These are phyloP conservation scores for Triticum timopheevii DNA, from an alignment of 176 grass and related monocot species.

Conservation along the genomic window DNA sequence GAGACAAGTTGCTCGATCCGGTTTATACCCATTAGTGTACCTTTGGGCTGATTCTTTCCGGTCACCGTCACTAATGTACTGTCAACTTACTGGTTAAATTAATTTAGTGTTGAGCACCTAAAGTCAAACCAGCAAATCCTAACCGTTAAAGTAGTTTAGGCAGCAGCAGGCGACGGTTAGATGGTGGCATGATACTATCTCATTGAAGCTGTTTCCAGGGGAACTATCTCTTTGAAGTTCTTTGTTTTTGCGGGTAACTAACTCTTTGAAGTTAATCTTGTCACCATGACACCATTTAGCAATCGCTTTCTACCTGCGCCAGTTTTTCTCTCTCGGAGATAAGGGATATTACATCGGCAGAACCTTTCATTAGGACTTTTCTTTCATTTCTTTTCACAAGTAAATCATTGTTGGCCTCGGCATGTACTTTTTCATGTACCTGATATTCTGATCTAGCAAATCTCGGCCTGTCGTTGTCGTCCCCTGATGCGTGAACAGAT, in stretches of 20 bases:
- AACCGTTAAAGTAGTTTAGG: background rate
- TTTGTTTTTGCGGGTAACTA: too few species aligned
- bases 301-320: background rate
- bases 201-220: background rate
- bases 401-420: background rate
- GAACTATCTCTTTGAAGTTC: too few species aligned
- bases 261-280: background rate
- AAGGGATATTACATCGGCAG: background rate
- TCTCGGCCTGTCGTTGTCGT: slow-evolving; percentile 22
- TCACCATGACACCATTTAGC: background rate
- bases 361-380: slow-evolving; percentile 1
- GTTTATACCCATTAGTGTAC: background rate
- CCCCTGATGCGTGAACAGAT: background rate
- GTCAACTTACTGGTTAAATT: background rate
- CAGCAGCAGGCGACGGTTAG: background rate
- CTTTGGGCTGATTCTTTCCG: background rate
- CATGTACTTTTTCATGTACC: background rate
- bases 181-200: background rate
- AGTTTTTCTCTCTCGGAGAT: slow-evolving; percentile 22
- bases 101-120: slow-evolving; percentile 14
- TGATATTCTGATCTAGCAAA: background rate
- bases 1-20: background rate
- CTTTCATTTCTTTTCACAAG: background rate
- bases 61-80: slow-evolving; percentile 7
- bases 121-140: slow-evolving; percentile 21